phyloP scores from a whole-genome alignment of 345 rosid genomes.

The Draba incana region DNA sequence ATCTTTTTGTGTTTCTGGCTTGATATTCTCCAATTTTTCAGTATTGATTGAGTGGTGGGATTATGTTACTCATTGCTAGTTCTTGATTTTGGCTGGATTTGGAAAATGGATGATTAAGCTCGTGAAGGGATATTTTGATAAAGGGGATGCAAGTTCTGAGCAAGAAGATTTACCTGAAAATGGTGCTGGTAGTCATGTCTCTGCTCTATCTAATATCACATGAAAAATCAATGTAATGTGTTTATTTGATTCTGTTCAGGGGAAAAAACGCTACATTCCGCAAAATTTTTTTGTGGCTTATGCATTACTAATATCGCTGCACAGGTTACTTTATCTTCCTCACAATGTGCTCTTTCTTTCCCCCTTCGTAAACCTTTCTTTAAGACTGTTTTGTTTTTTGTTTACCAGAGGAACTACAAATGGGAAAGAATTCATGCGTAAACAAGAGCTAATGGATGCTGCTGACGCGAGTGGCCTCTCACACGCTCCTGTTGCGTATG shows the following conservation, averaged over 20 bases:
- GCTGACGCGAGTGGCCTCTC: slow-evolving; percentile 97
- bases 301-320: slow-evolving; percentile 74
- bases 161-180: slow-evolving; percentile 53
- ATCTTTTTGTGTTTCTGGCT: slow-evolving; percentile 4
- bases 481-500: slow-evolving; percentile 70
- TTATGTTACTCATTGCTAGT: neutral
- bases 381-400: slow-evolving; percentile 16
- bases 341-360: slow-evolving; percentile 9
- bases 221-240: slow-evolving; percentile 9
- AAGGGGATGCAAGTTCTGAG: slow-evolving; percentile 52
- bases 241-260: slow-evolving; percentile 44
- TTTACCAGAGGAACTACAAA: slow-evolving; percentile 56
- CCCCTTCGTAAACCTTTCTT: slow-evolving; percentile 20
- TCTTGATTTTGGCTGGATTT: slow-evolving; percentile 25
- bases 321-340: slow-evolving; percentile 53
- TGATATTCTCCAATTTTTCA: neutral
- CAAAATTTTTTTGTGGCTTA: slow-evolving; percentile 84
- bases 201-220: slow-evolving; percentile 21
- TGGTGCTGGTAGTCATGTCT: slow-evolving; percentile 42
- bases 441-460: slow-evolving; percentile 89
- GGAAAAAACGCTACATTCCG: slow-evolving; percentile 68
- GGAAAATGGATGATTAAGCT: slow-evolving; percentile 86
- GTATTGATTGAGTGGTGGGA: neutral
- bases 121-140: slow-evolving; percentile 64
- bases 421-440: slow-evolving; percentile 77